Evolutionary conservation across 2,329 filamentous ascomycete species (phyloP), one percentile per base, ranked within the genome.

Genomic region (Xylaria sp.): DNA sequence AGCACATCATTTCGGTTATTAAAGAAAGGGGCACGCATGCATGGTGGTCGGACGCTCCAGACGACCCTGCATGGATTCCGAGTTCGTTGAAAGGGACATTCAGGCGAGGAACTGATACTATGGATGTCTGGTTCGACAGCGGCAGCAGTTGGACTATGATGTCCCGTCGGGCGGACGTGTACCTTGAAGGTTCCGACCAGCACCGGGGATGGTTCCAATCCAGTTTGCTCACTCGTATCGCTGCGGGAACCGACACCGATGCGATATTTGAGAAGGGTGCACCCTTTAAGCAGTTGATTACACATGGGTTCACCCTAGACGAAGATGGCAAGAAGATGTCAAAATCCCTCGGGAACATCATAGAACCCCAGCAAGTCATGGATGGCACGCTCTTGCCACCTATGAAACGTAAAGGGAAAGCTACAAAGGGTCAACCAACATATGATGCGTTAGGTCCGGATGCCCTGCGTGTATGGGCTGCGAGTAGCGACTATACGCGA

Each of bases 121-220:
- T 99, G 96, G 96, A 99, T 79, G 96, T 99, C 10, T 99, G 96
- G 96, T 99, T 99, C 75, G 96, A 99, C 79, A 98, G 96, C 73
- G 96, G 96, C 6, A 97, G 92, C 59, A 97, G 94, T 77, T 99
- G 96, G 96, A 92, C 85, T 3, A 85, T 88, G 77, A 84, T 83
- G 33, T 74, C 80, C 9, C 77, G 79, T 33, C 90, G 79, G 28
- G 94, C 94, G 0, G 94, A 99, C 78, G 87, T 98, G 28, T 98
- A 97, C 78, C 87, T 98, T 2, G 96, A 99, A 82, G 96, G 96
- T 39, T 93, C 92, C 3, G 96, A 99, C 79, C 96, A 99, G 79
- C 96, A 99, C 80, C 91, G 96, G 48, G 96, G 96, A 36, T 99
- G 96, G 96, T 99, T 99, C 79, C 96, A 99, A 80, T 98, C 96